Base-by-base conservation (phyloP, 2,329 filamentous ascomycete species). In the Trichoderma pleuroti region DNA sequence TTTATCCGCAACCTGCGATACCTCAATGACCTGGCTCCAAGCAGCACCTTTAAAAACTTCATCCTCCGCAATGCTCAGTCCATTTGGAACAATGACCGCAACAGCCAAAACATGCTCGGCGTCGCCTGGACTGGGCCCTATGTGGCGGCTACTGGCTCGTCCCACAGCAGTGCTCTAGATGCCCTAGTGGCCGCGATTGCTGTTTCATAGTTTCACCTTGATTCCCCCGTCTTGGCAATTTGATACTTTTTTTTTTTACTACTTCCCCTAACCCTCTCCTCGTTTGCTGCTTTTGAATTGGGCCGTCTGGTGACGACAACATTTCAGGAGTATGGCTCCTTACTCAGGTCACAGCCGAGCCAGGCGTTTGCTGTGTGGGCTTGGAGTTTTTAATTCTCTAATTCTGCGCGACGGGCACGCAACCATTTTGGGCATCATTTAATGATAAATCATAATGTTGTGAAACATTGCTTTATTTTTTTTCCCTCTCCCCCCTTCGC, bases 141-240 rank as follows among this genome's bases (percentile, higher is more conserved):
- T 49, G 75, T 80, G 4, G 77, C 77, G 1, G 82, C 84, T 49
- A 86, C 84, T 1, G 88, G 89, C 1, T 84, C 86, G 61, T 88
- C 88, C 26, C 91, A 93, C 59, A 88, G 86, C 75, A 88, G 87
- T 21, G 91, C 88, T 0, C 80, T 93, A 79, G 91, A 93, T 79
- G 87, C 85, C 42, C 80, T 93, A 34, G 87, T 93, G 71, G 91
- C 88, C 32, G 90, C 89, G 8, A 77, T 85, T 74, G 80, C 79
- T 26, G 81, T 83, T 16, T 76, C 77, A 46, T 79, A 74, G 74
- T 70, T 68, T 57, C 24, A 28, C 36, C 49, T 57, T 28, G 34
- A 30, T 60, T 62, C 59, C 30, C 34, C 36, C 30, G 39, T 34
- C 42, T 49, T 70, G 36, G 26, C 59, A 56, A 32, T 21, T 66